phyloP scores from a whole-genome alignment of 1,284 basidiomycete genomes.

The Cystobasidiaceae sp. region DNA sequence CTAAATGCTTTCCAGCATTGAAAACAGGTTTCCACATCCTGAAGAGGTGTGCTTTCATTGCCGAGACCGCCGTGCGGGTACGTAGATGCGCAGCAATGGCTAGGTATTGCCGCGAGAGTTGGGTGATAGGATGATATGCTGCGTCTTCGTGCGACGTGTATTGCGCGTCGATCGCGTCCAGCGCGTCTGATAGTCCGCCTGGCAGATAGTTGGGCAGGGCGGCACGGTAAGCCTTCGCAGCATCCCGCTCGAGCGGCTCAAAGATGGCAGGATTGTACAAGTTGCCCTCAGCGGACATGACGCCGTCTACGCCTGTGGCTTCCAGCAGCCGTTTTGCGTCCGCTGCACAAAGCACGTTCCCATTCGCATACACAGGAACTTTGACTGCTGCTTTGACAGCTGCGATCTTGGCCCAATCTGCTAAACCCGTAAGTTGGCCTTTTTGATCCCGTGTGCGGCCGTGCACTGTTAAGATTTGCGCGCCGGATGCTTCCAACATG shows the following conservation, averaged over 20 bases:
- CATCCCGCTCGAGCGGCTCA: constrained; percentile 36
- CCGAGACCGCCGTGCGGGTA: constrained; percentile 67
- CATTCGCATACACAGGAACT: constrained; percentile 93
- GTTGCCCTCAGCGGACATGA: constrained; percentile 95
- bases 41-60: constrained; percentile 89
- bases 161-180: constrained; percentile 26
- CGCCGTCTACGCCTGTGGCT: constrained; percentile 77
- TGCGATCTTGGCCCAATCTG: constrained; percentile 74
- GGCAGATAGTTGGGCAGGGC: constrained; percentile 36
- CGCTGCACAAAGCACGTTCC: constrained; percentile 81
- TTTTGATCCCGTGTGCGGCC: constrained; percentile 87
- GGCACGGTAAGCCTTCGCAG: constrained; percentile 32
- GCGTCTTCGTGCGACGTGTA: constrained; percentile 29
- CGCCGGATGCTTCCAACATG: constrained; percentile 91
- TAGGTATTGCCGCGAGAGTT: constrained; percentile 78
- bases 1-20: constrained; percentile 55
- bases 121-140: constrained; percentile 42
- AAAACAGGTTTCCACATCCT: constrained; percentile 80
- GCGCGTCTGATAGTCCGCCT: constrained; percentile 37
- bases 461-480: constrained; percentile 91
- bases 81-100: constrained; percentile 66
- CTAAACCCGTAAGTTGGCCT: constrained; percentile 68
- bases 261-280: constrained; percentile 91
- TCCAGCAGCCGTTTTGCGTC: constrained; percentile 74
- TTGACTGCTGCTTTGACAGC: constrained; percentile 81